Percentiles rank a stretch among this genome's conserved stretches.
These are phyloP conservation scores for Colletotrichum sublineola DNA, from an alignment of 2,329 filamentous ascomycete species.

Conservation along the genomic window DNA sequence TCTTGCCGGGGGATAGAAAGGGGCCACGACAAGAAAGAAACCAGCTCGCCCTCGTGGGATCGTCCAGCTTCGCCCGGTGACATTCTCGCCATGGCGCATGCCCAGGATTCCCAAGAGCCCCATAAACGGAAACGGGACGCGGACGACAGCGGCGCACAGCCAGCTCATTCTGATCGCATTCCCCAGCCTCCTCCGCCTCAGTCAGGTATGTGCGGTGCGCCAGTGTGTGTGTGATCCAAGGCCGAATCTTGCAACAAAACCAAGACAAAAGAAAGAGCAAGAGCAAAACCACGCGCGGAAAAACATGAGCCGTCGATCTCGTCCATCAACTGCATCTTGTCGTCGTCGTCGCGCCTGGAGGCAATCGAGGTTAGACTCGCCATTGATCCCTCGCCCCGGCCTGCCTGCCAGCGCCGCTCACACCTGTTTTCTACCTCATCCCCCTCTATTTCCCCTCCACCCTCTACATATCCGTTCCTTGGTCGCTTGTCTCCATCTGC, in stretches of 20 bases:
- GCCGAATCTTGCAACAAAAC: conserved; percentile 34
- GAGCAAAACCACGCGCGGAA: conserved; percentile 31
- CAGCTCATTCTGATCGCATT: conserved; percentile 55
- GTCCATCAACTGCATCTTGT: conserved; percentile 36
- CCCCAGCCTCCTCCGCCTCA: conserved; percentile 60
- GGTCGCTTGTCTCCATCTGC: conserved; percentile 14
- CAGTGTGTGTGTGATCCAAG: conserved; percentile 40
- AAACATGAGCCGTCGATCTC: conserved; percentile 38
- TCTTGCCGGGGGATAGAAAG: conserved; percentile 5
- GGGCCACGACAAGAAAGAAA: conserved; percentile 4
- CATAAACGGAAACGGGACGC: conserved; percentile 64
- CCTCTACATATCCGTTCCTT: not conserved
- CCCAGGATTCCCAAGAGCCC: conserved; percentile 54
- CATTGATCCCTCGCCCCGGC: conserved; percentile 42
- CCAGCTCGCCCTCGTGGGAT: conserved; percentile 17
- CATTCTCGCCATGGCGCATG: conserved; percentile 56
- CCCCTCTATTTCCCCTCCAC: not conserved
- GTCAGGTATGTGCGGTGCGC: conserved; percentile 56
- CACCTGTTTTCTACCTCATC: conserved; percentile 28
- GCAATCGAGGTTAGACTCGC: conserved; percentile 43
- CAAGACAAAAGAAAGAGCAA: conserved; percentile 22
- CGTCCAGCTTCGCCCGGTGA: conserved; percentile 25
- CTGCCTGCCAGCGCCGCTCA: conserved; percentile 40
- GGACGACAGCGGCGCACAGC: conserved; percentile 58
- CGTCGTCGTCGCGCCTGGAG: conserved; percentile 40